Conservation (phyloP, 768 basidiomycete genomes). For the Mycena crocata region DNA sequence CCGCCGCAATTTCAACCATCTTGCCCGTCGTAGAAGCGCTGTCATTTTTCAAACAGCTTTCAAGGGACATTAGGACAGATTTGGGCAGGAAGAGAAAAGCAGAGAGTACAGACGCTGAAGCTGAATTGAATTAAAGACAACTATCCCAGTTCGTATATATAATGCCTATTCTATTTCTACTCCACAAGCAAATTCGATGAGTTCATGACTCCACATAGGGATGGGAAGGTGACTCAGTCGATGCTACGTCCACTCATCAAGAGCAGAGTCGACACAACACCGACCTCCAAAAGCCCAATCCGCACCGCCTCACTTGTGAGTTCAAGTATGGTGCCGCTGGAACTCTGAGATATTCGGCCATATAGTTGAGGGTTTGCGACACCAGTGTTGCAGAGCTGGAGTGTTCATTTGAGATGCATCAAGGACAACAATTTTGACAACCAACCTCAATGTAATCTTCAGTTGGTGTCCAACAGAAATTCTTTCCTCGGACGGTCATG, state of each 20-base stretch:
- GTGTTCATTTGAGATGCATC: background rate
- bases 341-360: slow-evolving; percentile 14
- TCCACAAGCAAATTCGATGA: too few relatives aligned
- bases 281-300: slow-evolving; percentile 23
- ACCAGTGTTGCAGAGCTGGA: slow-evolving; percentile 13
- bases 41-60: slow-evolving; percentile 15
- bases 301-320: slow-evolving; percentile 21
- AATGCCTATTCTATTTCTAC: too few relatives aligned
- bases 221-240: background rate
- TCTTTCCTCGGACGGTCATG: slow-evolving; percentile 16
- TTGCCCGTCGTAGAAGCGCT: slow-evolving; percentile 21
- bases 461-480: slow-evolving; percentile 21
- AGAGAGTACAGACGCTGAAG: too few relatives aligned
- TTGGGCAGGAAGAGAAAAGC: background rate
- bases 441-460: slow-evolving; percentile 19
- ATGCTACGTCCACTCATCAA: slow-evolving; percentile 27
- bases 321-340: slow-evolving; percentile 16
- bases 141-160: too few relatives aligned
- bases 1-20: slow-evolving; percentile 10
- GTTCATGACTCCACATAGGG: background rate
- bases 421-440: background rate
- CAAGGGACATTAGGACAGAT: slow-evolving; percentile 5
- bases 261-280: slow-evolving; percentile 12
- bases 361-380: slow-evolving; percentile 20
- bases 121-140: background rate